These are phyloP conservation scores for Backusella morwellensis DNA, from an alignment of 192 early-diverging fungal species.

Conservation along the genomic window DNA sequence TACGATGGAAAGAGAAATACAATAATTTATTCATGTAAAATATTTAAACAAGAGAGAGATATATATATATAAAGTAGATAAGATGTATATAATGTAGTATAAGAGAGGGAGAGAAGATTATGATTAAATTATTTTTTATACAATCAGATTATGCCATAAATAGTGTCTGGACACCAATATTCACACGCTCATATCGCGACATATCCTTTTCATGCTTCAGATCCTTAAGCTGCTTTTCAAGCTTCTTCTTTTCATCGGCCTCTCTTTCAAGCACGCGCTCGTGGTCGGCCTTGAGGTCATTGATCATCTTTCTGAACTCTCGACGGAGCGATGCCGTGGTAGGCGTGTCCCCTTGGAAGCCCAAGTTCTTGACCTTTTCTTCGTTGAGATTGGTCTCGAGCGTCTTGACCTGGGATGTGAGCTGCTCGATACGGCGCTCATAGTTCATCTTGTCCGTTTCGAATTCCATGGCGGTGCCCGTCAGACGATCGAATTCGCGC, in stretches of 20 bases:
- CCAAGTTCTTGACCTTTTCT: constrained; percentile 38
- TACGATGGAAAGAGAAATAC: too few relatives aligned
- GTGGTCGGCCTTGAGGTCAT: constrained; percentile 48
- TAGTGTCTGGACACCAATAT: constrained; percentile 37
- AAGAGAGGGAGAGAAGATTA: neutral
- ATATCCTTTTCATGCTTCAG: constrained; percentile 44
- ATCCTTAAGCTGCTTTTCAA: constrained; percentile 44
- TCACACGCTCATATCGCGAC: constrained; percentile 34
- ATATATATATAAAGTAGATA: too few relatives aligned
- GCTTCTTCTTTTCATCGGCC: constrained; percentile 42
- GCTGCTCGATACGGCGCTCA: constrained; percentile 31
- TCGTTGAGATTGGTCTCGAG: constrained; percentile 37
- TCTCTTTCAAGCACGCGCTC: constrained; percentile 46
- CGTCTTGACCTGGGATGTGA: constrained; percentile 16
- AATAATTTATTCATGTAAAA: too few relatives aligned
- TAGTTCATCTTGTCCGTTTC: constrained; percentile 37
- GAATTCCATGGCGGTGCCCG: constrained; percentile 41
- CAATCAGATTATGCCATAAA: constrained; percentile 6
- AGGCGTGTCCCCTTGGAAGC: constrained; percentile 18
- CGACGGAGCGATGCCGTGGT: constrained; percentile 50
- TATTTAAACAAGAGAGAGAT: too few relatives aligned
- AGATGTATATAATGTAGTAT: too few relatives aligned
- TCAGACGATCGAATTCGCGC: constrained; percentile 46
- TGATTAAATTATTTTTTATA: neutral
- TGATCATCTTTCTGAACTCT: constrained; percentile 55